Percentiles rank a stretch among this genome's conserved stretches.
Conservation (phyloP, 192 early-diverging fungal genomes). For the Backusella psychrophila region DNA sequence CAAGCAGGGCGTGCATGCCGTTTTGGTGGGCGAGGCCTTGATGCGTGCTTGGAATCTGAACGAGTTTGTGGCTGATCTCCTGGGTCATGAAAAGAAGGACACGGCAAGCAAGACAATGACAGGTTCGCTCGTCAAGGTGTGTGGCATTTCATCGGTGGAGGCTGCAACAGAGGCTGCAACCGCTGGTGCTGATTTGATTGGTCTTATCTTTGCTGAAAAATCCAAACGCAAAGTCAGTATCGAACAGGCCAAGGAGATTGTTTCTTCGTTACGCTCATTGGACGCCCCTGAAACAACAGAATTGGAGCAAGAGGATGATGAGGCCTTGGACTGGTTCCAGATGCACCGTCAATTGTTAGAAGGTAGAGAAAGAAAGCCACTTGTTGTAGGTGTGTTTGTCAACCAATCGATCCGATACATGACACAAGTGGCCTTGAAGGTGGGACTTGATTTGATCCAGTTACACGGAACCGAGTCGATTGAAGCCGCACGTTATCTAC, state of each 20-base stretch:
- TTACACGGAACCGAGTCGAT: slow-evolving; percentile 82
- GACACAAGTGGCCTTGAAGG: slow-evolving; percentile 51
- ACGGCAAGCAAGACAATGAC: not conserved
- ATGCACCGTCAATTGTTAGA: slow-evolving; percentile 41
- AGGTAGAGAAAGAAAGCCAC: slow-evolving; percentile 53
- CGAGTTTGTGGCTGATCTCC: slow-evolving; percentile 71
- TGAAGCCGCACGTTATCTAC: slow-evolving; percentile 62
- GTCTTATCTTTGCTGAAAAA: slow-evolving; percentile 87
- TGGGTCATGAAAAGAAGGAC: slow-evolving; percentile 36
- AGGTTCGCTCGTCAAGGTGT: slow-evolving; percentile 80
- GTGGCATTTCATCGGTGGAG: slow-evolving; percentile 80
- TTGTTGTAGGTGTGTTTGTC: slow-evolving; percentile 92
- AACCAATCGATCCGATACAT: slow-evolving; percentile 82
- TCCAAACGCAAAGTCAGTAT: slow-evolving; percentile 75
- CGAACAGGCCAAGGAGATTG: slow-evolving; percentile 67
- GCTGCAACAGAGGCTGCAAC: slow-evolving; percentile 76
- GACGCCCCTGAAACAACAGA: not conserved
- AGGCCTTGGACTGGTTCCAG: slow-evolving; percentile 43
- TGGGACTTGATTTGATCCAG: slow-evolving; percentile 91
- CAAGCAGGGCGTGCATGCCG: slow-evolving; percentile 71
- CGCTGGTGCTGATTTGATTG: slow-evolving; percentile 88
- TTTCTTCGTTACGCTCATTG: slow-evolving; percentile 55
- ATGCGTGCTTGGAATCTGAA: slow-evolving; percentile 80
- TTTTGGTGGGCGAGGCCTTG: slow-evolving; percentile 93
- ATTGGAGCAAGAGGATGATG: not conserved